Evolutionary conservation across 306 rosid genomes (phyloP), one percentile per base, ranked within the genome.

Genomic region (Styphnolobium japonicum): DNA sequence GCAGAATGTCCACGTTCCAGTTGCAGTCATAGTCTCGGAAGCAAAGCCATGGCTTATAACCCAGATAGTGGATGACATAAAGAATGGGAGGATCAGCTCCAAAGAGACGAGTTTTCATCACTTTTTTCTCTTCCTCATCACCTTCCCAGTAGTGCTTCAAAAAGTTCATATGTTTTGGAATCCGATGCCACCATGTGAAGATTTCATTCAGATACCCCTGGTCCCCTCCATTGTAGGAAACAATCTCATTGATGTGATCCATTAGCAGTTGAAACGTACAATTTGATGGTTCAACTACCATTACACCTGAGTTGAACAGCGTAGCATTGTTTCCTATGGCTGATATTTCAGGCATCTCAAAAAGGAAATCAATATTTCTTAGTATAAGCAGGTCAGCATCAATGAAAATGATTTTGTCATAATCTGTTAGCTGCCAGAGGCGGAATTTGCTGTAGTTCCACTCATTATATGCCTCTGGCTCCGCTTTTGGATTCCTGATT

Each of bases 371-470:
- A 2, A 93, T 89, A 68, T 93, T 91, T 70, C 94, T 83, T 1
- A 93, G 93, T 51, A 93, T 88, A 56, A 93, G 97, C 72, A 91
- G 67, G 84, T 93, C 98, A 0, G 98, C 98, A 66, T 93, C 98
- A 5, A 91, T 88, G 81, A 93, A 93, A 80, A 93, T 93, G 68
- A 93, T 93, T 82, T 93, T 93, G 87, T 93, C 94, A 77, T 93
- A 93, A 64, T 88, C 90, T 25, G 98, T 91, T 80, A 91, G 84
- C 85, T 90, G 98, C 97, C 98, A 93, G 36, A 93, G 94, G 70
- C 94, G 97, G 76, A 93, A 88, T 68, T 93, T 91, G 91, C 98
- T 88, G 87, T 93, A 93, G 89, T 93, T 93, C 98, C 98, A 93
- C 83, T 93, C 98, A 12, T 93, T 93, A 81, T 93, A 93, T 11